phyloP scores from a whole-genome alignment of 2,329 filamentous ascomycete species.

The Atkinsonella hypoxylon region DNA sequence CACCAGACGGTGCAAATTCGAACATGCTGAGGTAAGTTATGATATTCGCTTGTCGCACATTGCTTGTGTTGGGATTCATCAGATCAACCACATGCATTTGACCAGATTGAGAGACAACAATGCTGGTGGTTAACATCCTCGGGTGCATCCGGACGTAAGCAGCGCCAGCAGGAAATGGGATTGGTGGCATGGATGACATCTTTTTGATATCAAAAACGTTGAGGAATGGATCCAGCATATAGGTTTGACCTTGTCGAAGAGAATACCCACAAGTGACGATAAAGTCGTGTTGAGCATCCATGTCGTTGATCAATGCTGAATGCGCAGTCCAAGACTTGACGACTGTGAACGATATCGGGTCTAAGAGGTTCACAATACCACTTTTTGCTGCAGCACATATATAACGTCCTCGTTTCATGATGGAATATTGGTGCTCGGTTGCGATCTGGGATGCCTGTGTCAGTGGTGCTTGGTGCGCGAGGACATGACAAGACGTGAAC shows the following conservation, averaged over 20 bases:
- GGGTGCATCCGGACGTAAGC: conserved; percentile 96
- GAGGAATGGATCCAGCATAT: conserved; percentile 82
- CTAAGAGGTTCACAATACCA: conserved; percentile 76
- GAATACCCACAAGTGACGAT: conserved; percentile 94
- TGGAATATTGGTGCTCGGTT: conserved; percentile 67
- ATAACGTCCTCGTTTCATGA: conserved; percentile 84
- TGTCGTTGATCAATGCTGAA: conserved; percentile 79
- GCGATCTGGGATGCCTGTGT: conserved; percentile 14
- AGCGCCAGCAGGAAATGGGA: conserved; percentile 83
- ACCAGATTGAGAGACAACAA: conserved; percentile 82
- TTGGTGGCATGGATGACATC: conserved; percentile 73
- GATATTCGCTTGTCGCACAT: conserved; percentile 71
- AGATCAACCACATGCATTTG: conserved; percentile 94
- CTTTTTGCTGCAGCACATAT: conserved; percentile 83
- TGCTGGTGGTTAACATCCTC: conserved; percentile 85
- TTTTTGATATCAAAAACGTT: conserved; percentile 95
- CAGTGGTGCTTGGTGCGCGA: conserved; percentile 12
- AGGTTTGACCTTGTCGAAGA: conserved; percentile 56
- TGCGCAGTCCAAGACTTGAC: conserved; percentile 88
- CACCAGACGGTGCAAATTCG: conserved; percentile 78
- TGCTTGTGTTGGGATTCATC: conserved; percentile 83
- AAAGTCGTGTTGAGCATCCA: conserved; percentile 93
- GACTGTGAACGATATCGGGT: conserved; percentile 63
- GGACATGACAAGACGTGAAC: neutral
- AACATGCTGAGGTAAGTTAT: conserved; percentile 64